Evolutionary conservation across 371 early-diverging fungal genomes (phyloP).

Genomic region (Choanephora cucurbitarum): DNA sequence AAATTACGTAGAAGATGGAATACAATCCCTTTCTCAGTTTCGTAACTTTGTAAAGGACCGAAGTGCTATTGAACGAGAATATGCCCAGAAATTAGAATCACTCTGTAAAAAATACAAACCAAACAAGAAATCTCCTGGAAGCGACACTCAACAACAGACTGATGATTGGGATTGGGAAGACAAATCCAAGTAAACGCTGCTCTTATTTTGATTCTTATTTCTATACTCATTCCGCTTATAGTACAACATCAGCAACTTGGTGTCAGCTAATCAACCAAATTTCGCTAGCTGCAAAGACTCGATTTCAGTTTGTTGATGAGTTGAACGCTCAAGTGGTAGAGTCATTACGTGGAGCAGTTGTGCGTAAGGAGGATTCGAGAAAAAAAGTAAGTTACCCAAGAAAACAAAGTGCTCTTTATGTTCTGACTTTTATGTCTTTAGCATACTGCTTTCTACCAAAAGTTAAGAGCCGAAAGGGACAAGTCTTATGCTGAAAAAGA

Average conservation of each 20-base stretch:
- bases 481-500: slow-evolving; percentile 69
- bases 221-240: neutral
- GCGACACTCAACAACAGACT: slow-evolving; percentile 9
- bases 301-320: slow-evolving; percentile 58
- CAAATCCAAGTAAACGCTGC: slow-evolving; percentile 34
- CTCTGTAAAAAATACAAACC: slow-evolving; percentile 64
- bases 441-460: slow-evolving; percentile 72
- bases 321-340: slow-evolving; percentile 57
- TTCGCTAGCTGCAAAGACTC: slow-evolving; percentile 57
- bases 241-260: slow-evolving; percentile 47
- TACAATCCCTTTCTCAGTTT: slow-evolving; percentile 65
- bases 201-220: neutral
- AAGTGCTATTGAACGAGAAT: slow-evolving; percentile 75
- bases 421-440: slow-evolving; percentile 15
- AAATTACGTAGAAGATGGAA: slow-evolving; percentile 60
- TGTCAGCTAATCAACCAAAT: slow-evolving; percentile 59
- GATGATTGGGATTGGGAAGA: slow-evolving; percentile 45
- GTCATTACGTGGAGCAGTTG: slow-evolving; percentile 52
- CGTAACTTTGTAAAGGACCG: slow-evolving; percentile 77
- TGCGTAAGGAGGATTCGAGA: slow-evolving; percentile 70
- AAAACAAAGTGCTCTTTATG: too few species aligned
- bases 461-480: slow-evolving; percentile 65
- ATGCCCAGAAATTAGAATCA: slow-evolving; percentile 70
- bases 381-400: slow-evolving; percentile 84
- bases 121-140: slow-evolving; percentile 6